Evolutionary conservation across 768 basidiomycete species (phyloP), one percentile per base, ranked within the genome.

Genomic region (Pholiota conissans): DNA sequence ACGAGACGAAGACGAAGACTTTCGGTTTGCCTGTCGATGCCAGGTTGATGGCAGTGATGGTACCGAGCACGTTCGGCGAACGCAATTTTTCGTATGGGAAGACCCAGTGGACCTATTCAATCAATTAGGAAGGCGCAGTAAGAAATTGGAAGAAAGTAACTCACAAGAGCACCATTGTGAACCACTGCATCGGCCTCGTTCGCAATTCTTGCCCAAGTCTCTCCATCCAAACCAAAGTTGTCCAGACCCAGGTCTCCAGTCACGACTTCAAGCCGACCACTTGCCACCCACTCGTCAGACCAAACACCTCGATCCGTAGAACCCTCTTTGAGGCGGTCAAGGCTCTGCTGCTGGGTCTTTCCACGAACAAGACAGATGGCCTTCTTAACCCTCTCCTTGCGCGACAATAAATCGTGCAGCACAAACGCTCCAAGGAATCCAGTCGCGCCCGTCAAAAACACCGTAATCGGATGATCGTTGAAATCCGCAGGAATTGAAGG

Each of bases 401-500:
- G 80, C 27, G 78, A 74, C 0, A 99, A 81, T 37, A 99, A 78
- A 67, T 96, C 89, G 35, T 80, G 79, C 49, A 98, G 76, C 59
- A 98, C 84, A 71, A 96, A 98, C 5, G 93, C 94, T 13, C 97
- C 97, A 14, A 99, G 80, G 79, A 95, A 99, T 2, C 97, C 97
- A 8, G 97, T 98, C 4, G 93, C 95, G 5, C 97, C 97, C 5
- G 97, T 98, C 28, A 99, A 83, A 79, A 99, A 97, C 28, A 98
- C 82, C 0, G 91, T 92, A 39, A 95, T 61, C 11, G 77, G 72
- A 42, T 76, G 80, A 24, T 73, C 67, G 20, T 70, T 66, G 63
- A 87, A 87, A 62, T 86, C 82, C n/a, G 75, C 53, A 0, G 88
- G 77, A 2, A 86, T 71, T n/a, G 84, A 73, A 0, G 79, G 71